These are phyloP conservation scores for Ceratocystis colombiana DNA, from an alignment of 2,329 filamentous ascomycete species.

Conservation along the genomic window DNA sequence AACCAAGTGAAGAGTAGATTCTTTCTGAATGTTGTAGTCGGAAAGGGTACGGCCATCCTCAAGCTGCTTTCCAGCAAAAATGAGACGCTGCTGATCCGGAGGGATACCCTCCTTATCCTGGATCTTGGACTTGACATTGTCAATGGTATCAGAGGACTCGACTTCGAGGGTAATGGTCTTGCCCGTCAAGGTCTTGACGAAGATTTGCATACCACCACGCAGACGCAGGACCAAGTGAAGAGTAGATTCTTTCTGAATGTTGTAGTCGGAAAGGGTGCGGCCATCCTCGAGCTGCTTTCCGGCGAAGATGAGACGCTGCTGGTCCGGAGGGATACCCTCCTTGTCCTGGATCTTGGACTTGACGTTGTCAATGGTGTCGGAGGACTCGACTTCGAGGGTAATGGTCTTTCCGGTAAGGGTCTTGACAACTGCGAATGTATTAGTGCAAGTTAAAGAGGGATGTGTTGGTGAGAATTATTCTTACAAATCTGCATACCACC, in stretches of 20 bases:
- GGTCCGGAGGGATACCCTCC: constrained; percentile 88
- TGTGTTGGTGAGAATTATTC: neutral
- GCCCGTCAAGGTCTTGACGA: constrained; percentile 78
- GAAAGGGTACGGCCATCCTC: constrained; percentile 77
- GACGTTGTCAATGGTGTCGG: constrained; percentile 88
- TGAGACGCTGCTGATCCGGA: constrained; percentile 89
- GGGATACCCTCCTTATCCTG: constrained; percentile 97
- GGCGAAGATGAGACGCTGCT: constrained; percentile 87
- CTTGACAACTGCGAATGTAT: constrained; percentile 57
- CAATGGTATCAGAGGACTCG: constrained; percentile 81
- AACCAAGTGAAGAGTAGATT: constrained; percentile 74
- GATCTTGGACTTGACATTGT: constrained; percentile 95
- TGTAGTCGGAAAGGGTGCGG: constrained; percentile 85
- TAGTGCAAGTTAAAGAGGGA: constrained; percentile 32
- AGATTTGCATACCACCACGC: constrained; percentile 56
- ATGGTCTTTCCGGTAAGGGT: constrained; percentile 89
- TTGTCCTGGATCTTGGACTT: constrained; percentile 91
- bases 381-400: constrained; percentile 79
- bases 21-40: constrained; percentile 96
- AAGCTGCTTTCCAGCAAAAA: constrained; percentile 92
- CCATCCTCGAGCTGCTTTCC: constrained; percentile 92
- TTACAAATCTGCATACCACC: constrained; percentile 61
- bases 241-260: constrained; percentile 66
- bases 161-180: constrained; percentile 93
- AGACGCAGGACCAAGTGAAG: constrained; percentile 68